Conservation (phyloP, 106 monocot genomes). For the Acorus gramineus region DNA sequence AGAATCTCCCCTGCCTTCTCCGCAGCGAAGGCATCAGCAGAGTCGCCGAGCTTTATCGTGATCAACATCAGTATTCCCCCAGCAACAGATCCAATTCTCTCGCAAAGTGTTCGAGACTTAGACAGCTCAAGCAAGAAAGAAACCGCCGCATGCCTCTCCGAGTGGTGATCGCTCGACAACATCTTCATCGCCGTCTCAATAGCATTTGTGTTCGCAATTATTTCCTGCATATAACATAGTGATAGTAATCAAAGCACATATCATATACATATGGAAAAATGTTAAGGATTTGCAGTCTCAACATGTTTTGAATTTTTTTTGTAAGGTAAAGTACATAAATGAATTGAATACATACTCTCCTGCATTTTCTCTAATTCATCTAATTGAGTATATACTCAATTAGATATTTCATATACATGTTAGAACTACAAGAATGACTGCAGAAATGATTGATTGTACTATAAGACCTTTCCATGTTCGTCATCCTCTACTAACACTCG, state of each 20-base stretch:
- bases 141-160: constrained; percentile 31
- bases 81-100: constrained; percentile 28
- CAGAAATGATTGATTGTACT: neutral
- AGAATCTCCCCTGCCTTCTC: constrained; percentile 37
- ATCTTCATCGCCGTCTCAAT: constrained; percentile 32
- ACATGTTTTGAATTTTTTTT: too few species aligned
- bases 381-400: too few species aligned
- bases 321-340: too few species aligned
- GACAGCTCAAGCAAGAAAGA: constrained; percentile 59
- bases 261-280: neutral
- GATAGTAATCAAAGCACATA: neutral
- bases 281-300: too few species aligned
- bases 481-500: constrained; percentile 34
- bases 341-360: too few species aligned
- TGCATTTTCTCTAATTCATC: too few species aligned
- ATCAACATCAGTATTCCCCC: constrained; percentile 43
- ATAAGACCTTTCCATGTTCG: constrained; percentile 43
- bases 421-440: too few species aligned
- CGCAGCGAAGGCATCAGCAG: constrained; percentile 18
- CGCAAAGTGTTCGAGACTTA: constrained; percentile 26
- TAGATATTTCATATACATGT: too few species aligned
- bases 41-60: constrained; percentile 35
- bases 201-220: constrained; percentile 27
- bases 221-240: constrained; percentile 28
- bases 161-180: constrained; percentile 39